Base-by-base conservation (phyloP, 768 basidiomycete species). In the Asterophora lycoperdoides region DNA sequence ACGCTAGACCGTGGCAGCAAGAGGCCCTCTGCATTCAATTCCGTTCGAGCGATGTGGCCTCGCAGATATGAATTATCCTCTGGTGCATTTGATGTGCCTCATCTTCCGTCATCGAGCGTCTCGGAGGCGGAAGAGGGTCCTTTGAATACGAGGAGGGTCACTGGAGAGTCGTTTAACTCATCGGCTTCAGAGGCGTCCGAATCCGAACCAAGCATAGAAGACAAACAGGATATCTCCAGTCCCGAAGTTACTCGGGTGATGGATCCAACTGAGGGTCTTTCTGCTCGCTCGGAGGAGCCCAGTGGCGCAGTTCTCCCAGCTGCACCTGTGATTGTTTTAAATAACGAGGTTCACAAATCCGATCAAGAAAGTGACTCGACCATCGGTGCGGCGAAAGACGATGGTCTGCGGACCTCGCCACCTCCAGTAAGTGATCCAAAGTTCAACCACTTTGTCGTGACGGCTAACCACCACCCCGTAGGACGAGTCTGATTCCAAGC, bases 301-400 rank as follows among this genome's bases (percentile, higher is more conserved):
- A 48, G 46, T 8, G 50, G 46, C 28, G 41, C 53, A 33, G 48
- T 38, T 20, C 23, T 41, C 29, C 19, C 43, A 52, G 30, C 45
- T 11, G 45, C 54, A 20, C 52, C 51, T 9, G 36, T 53, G 13
- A 43, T 39, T 13, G 26, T 41, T 15, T 46, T 49, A 39, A 52
- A 51, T 43, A 43, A 46, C 35, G 46, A 60, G 51, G 35, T 44
- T 29, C 19, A 51, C 41, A 81, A 76, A 55, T 77, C 82, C 11
- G 89, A 86, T 55, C 71, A 77, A 2, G 90, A 90, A 37, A 91
- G 86, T 57, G 90, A 93, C 60, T 90, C 88, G 13, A 93, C 90
- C 1, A 90, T 93, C 42, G 88, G 82, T 17, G 87, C 81, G 2
- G 61, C 60, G 10, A 65, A 68, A 48, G 68, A 72, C 33, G 64